phyloP scores from a whole-genome alignment of 768 basidiomycete genomes.

The Phanerochaete sordida region DNA sequence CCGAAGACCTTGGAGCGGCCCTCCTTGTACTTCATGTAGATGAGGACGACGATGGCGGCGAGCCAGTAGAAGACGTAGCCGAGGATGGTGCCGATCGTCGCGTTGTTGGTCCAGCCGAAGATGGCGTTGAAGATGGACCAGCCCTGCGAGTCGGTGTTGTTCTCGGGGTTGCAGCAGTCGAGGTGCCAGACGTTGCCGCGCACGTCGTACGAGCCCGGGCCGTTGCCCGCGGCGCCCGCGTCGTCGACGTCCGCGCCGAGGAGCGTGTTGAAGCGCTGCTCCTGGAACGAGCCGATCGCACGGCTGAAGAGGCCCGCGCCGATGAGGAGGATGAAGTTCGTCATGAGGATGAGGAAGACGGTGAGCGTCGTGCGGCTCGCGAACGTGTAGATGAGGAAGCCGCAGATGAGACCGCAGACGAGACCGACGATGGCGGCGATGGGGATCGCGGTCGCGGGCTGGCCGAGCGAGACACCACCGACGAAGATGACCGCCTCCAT shows the following conservation, averaged over 20 bases:
- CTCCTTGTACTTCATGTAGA: slow-evolving; percentile 62
- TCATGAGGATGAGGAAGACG: slow-evolving; percentile 89
- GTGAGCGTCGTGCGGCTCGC: slow-evolving; percentile 73
- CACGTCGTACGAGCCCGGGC: slow-evolving; percentile 83
- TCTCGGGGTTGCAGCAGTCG: slow-evolving; percentile 71
- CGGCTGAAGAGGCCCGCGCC: slow-evolving; percentile 91
- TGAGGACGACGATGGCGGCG: slow-evolving; percentile 63
- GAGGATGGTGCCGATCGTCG: slow-evolving; percentile 67
- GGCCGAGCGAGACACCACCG: slow-evolving; percentile 85
- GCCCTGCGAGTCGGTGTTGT: slow-evolving; percentile 45
- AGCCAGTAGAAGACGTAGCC: slow-evolving; percentile 93
- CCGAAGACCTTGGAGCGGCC: slow-evolving; percentile 65
- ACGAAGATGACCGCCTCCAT: slow-evolving; percentile 93
- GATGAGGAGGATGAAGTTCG: slow-evolving; percentile 88
- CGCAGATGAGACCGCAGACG: slow-evolving; percentile 69
- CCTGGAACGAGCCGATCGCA: slow-evolving; percentile 69
- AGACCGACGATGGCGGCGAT: slow-evolving; percentile 87
- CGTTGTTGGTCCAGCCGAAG: slow-evolving; percentile 87
- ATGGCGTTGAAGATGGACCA: slow-evolving; percentile 86
- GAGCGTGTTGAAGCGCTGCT: slow-evolving; percentile 59
- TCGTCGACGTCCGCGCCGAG: slow-evolving; percentile 78
- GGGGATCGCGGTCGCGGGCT: slow-evolving; percentile 81
- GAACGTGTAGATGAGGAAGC: slow-evolving; percentile 76
- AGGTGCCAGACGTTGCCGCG: slow-evolving; percentile 87
- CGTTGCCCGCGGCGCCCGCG: slow-evolving; percentile 46